Evolutionary conservation across 2,329 filamentous ascomycete genomes (phyloP), one percentile per base, ranked within the genome.

Genomic region (Alternaria incomplexa): DNA sequence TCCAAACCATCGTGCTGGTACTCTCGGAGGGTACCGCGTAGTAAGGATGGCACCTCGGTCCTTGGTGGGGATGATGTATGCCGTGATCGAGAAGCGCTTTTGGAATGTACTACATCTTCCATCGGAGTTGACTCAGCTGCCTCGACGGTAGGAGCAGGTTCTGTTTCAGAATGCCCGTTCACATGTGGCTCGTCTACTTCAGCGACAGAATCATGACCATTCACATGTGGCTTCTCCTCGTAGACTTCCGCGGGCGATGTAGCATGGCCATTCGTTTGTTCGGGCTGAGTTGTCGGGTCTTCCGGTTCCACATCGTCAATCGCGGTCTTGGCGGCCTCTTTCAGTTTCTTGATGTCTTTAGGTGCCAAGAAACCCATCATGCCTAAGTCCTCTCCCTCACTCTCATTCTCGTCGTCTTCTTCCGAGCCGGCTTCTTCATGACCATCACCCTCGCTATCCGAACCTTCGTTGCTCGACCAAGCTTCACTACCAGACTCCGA

Each of bases 1-100:
- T 99, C 96, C 8, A 99, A 83, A n/a, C 96, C 96, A 74, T 93
- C 92, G 74, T 97, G 96, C 73, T 99, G 96, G 75, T 99, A 99
- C 78, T 97, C 95, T 77, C 96, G 91, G 11, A 99, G 83, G 1
- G 89, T 97, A 20, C 96, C 96, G 53, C 96, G 90, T 0, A 97
- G 84, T 11, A 99, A 86, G 64, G 73, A 93, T 59, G 66, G 80
- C 9, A 80, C 77, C 50, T 80, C 75, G 20, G 75, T 75, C 5
- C 76, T 73, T 23, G 73, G 68, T 25, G 76, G 74, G 6, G 73
- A 74, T 17, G 77, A 78, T 9, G 66, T 59, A 30, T 72, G 73
- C 11, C 73, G 76, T 47, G 77, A 77, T 56, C 68, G 64, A 25
- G 67, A 69, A 11, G 64, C 52, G 11, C 57, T 63, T 17, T 69